Base-by-base conservation (phyloP, 805 yeast genomes). In the Candida caryicola region DNA sequence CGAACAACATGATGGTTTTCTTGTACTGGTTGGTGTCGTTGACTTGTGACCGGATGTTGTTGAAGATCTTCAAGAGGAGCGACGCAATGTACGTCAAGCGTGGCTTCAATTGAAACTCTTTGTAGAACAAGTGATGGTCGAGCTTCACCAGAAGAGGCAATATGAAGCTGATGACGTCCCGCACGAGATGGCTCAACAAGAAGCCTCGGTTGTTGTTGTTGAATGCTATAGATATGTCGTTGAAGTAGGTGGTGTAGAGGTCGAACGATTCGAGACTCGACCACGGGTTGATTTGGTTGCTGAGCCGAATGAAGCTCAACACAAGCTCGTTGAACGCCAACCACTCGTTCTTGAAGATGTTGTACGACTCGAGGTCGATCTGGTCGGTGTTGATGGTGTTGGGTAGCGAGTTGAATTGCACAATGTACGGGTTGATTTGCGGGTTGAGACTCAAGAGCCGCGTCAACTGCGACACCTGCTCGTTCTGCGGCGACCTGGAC, bases 1-100 rank as follows among this genome's bases (percentile, higher is more conserved):
- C 60, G 46, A 66, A 76, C 17, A 82, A 51, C 31, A 81, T 62
- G 21, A 79, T 71, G 17, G 65, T 54, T 44, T 73, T 77, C 47
- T 79, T 77, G 23, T 47, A 50, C 7, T 62, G 59, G 23, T 62
- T 56, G 2, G 57, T 55, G 35, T 66, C 71, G 33, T 56, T 55
- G 27, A 62, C 45, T 42, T 66, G 71, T 1, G 79, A 73, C 28
- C 86, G 66, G 27, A 78, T 76, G 36, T 79, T 70, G 50, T 82
- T 82, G 62, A 82, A 81, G 19, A 79, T 58, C 48, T 73, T 76
- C 34, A 83, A 62, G 13, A 82, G 60, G 2, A 77, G 58, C 3
- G 80, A 66, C 0, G 87, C 79, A 17, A 76, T 51, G 54, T 70
- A 73, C 4, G 76, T 63, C 28, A 74, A 51, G 40, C 82, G 48